Conservation (phyloP, 2,329 filamentous ascomycete species). For the Beauveria sp. region DNA sequence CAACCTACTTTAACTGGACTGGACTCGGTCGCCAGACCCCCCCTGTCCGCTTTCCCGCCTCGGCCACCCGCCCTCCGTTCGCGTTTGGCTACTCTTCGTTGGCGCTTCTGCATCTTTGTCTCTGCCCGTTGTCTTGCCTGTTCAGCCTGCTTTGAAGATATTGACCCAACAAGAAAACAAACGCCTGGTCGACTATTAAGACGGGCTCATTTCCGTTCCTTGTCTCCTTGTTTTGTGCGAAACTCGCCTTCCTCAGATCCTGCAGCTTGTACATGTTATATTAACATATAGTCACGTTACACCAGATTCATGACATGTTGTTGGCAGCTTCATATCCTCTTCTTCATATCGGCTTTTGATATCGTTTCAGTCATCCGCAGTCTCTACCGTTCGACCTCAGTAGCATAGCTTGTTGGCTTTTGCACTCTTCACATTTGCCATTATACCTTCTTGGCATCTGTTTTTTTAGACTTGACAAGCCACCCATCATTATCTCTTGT, state of each 20-base stretch:
- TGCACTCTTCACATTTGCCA: neutral
- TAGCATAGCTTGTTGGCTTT: neutral
- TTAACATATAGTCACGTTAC: neutral
- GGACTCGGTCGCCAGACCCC: neutral
- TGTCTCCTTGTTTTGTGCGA: neutral
- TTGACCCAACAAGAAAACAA: conserved; percentile 3
- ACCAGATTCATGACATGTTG: conserved; percentile 5
- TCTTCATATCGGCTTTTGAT: neutral
- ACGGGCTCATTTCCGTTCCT: neutral
- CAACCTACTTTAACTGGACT: neutral
- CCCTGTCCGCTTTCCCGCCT: neutral
- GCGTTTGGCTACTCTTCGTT: neutral
- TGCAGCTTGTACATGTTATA: neutral
- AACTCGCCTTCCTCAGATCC: neutral
- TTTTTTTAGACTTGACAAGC: neutral
- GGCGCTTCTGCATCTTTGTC: neutral
- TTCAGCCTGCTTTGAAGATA: neutral
- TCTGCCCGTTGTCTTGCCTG: neutral
- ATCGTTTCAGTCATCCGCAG: neutral
- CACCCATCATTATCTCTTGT: neutral
- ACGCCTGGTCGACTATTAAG: conserved; percentile 1
- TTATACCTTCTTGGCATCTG: neutral
- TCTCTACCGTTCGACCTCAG: conserved; percentile 3
- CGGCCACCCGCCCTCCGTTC: neutral
- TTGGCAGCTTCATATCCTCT: neutral